These are phyloP conservation scores for Pyracantha coccinea DNA, from an alignment of 331 rosid species.

Conservation along the genomic window DNA sequence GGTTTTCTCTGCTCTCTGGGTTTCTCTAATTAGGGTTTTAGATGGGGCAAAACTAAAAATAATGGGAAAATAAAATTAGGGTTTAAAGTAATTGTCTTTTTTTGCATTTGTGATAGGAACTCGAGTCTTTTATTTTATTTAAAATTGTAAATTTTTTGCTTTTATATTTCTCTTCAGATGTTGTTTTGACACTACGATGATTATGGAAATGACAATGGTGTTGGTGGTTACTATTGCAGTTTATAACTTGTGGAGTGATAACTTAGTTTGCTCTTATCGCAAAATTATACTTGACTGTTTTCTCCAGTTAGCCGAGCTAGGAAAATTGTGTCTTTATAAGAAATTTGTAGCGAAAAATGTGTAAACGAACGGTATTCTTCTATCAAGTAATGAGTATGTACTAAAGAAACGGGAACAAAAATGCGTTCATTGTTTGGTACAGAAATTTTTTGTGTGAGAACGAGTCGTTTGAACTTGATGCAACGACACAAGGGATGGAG, in stretches of 20 bases:
- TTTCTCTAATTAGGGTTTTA: neutral
- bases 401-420: too few relatives aligned
- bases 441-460: too few relatives aligned
- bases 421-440: too few relatives aligned
- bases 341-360: neutral
- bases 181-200: neutral
- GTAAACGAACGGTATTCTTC: neutral
- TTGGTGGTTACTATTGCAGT: neutral
- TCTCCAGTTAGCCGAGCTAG: neutral
- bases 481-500: too few relatives aligned
- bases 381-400: neutral
- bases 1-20: neutral
- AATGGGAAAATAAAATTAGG: neutral
- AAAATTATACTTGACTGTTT: neutral
- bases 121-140: neutral
- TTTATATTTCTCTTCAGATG: neutral
- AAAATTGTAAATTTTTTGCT: neutral
- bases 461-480: too few relatives aligned
- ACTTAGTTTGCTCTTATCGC: neutral
- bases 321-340: neutral
- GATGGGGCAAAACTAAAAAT: neutral
- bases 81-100: neutral
- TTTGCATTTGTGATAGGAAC: neutral
- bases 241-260: neutral
- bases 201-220: neutral